A percentile compares a stretch with the other conserved stretches of the same genome.
These are phyloP conservation scores for Jamesozyma jinghongensis DNA, from an alignment of 805 yeast species.

Conservation along the genomic window DNA sequence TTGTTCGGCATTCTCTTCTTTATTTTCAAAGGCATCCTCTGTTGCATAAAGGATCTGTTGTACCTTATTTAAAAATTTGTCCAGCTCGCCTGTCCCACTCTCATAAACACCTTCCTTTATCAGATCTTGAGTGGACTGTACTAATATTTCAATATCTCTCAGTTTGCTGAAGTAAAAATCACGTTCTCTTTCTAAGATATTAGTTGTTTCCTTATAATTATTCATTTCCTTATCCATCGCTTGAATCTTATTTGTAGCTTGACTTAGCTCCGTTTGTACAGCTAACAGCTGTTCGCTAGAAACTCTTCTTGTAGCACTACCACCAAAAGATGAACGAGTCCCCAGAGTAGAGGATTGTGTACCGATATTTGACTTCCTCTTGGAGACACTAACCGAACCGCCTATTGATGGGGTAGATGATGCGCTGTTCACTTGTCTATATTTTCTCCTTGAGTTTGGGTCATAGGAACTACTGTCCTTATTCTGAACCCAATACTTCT, in stretches of 20 bases:
- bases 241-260: constrained; percentile 35
- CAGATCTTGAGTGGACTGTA: constrained; percentile 53
- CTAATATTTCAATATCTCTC: constrained; percentile 76
- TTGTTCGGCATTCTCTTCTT: constrained; percentile 21
- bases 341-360: not conserved
- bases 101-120: constrained; percentile 35
- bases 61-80: constrained; percentile 47
- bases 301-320: constrained; percentile 17
- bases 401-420: constrained; percentile 2
- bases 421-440: constrained; percentile 17
- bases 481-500: constrained; percentile 70
- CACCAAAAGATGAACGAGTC: constrained; percentile 18
- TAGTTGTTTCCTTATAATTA: constrained; percentile 51
- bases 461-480: constrained; percentile 66
- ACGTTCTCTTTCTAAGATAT: constrained; percentile 69
- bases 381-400: constrained; percentile 13
- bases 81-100: constrained; percentile 26
- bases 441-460: constrained; percentile 48
- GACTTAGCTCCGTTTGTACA: constrained; percentile 39
- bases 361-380: constrained; percentile 16
- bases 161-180: constrained; percentile 85
- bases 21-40: constrained; percentile 75
- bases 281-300: constrained; percentile 25
- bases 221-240: constrained; percentile 37
- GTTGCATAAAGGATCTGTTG: constrained; percentile 73